These are phyloP conservation scores for Nigrospora oryzae DNA, from an alignment of 2,329 filamentous ascomycete species.

Conservation along the genomic window DNA sequence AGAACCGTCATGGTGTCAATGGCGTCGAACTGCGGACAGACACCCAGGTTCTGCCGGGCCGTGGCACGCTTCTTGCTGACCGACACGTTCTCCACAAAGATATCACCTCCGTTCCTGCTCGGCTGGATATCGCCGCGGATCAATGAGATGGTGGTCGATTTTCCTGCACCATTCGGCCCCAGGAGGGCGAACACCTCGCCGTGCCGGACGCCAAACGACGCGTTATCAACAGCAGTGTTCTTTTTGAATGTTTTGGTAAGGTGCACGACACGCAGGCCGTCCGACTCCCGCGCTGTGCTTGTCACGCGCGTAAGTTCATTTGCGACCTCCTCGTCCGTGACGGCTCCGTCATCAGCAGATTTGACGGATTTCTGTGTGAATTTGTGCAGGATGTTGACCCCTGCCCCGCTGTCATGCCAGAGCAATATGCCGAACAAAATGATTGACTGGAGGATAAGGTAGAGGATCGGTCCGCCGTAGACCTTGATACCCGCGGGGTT, in stretches of 20 bases:
- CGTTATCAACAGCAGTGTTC: constrained; percentile 76
- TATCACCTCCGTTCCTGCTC: constrained; percentile 60
- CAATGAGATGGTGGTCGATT: constrained; percentile 80
- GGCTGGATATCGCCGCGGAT: constrained; percentile 84
- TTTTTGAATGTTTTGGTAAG: constrained; percentile 72
- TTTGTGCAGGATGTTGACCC: constrained; percentile 36
- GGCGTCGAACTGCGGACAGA: constrained; percentile 83
- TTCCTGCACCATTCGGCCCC: constrained; percentile 86
- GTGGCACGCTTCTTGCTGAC: constrained; percentile 63
- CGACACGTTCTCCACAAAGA: constrained; percentile 71
- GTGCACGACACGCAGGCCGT: constrained; percentile 72
- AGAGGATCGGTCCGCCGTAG: constrained; percentile 80
- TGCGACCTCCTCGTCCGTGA: constrained; percentile 50
- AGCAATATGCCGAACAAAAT: constrained; percentile 65
- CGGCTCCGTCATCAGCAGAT: constrained; percentile 17
- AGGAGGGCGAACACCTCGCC: constrained; percentile 84
- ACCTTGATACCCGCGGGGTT: constrained; percentile 64
- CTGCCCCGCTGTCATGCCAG: constrained; percentile 71
- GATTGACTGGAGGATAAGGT: constrained; percentile 66
- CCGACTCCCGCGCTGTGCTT: constrained; percentile 33
- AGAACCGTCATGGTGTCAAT: constrained; percentile 85
- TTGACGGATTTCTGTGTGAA: constrained; percentile 18
- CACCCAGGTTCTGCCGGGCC: constrained; percentile 73
- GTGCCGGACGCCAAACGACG: constrained; percentile 71
- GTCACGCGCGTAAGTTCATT: constrained; percentile 58